These are phyloP conservation scores for Saccharomyces jurei DNA, from an alignment of 805 yeast genomes.

Conservation along the genomic window DNA sequence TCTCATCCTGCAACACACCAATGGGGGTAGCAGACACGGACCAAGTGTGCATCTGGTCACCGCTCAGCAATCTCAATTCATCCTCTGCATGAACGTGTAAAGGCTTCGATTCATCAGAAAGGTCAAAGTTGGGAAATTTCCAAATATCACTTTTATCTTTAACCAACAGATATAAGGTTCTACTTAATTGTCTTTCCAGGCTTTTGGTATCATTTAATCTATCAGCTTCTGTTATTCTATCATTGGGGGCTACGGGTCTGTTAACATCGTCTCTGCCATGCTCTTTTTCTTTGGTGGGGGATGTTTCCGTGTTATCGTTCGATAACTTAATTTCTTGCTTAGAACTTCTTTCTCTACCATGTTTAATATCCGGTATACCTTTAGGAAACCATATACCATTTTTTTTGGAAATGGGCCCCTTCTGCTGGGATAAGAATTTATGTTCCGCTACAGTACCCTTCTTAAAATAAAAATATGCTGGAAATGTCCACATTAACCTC, in stretches of 20 bases:
- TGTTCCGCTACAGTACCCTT: conserved; percentile 86
- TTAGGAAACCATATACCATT: conserved; percentile 72
- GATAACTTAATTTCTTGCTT: conserved; percentile 78
- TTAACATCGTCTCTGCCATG: conserved; percentile 49
- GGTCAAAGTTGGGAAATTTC: conserved; percentile 71
- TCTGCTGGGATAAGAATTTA: conserved; percentile 65
- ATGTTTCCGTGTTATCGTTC: conserved; percentile 38
- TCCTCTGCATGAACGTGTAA: conserved; percentile 68
- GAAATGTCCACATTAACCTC: conserved; percentile 96
- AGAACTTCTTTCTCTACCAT: conserved; percentile 78
- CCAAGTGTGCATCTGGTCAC: conserved; percentile 73
- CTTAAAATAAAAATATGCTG: conserved; percentile 83
- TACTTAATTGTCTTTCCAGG: conserved; percentile 69
- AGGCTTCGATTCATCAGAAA: conserved; percentile 37
- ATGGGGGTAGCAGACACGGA: conserved; percentile 87
- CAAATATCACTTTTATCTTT: conserved; percentile 44
- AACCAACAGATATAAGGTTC: conserved; percentile 71
- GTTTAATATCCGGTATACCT: conserved; percentile 80
- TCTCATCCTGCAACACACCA: conserved; percentile 45
- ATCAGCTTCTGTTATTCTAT: conserved; percentile 77
- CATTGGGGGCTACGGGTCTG: conserved; percentile 58
- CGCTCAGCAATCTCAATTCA: conserved; percentile 67
- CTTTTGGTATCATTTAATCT: conserved; percentile 49
- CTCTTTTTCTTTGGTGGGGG: conserved; percentile 23
- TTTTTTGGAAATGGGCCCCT: conserved; percentile 62